These are phyloP conservation scores for Naganishia cerealis DNA, from an alignment of 1,284 basidiomycete species.

Conservation along the genomic window DNA sequence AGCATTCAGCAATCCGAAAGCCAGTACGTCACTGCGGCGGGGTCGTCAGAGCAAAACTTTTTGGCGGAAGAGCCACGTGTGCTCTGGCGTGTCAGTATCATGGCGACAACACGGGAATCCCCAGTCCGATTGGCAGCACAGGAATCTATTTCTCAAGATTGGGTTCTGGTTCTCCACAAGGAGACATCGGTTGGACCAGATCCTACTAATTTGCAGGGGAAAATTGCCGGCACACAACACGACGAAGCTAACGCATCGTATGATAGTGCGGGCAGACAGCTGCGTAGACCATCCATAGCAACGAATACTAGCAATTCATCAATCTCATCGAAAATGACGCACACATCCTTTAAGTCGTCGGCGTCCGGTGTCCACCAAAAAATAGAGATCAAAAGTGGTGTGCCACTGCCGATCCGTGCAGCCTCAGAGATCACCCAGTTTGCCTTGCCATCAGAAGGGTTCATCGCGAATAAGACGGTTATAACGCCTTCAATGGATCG, in stretches of 20 bases:
- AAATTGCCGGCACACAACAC: not conserved
- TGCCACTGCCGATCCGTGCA: not conserved
- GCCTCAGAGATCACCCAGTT: not conserved
- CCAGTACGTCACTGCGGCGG: too few species aligned
- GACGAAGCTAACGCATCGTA: not conserved
- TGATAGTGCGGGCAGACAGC: not conserved
- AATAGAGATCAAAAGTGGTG: slow-evolving; percentile 9
- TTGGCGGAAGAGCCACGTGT: not conserved
- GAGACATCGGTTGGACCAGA: not conserved
- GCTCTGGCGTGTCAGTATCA: slow-evolving; percentile 12
- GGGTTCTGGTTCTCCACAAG: slow-evolving; percentile 1
- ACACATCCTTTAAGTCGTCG: not conserved
- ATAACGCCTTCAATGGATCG: not conserved
- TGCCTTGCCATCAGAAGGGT: slow-evolving; percentile 4
- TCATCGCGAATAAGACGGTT: not conserved
- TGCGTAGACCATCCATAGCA: not conserved
- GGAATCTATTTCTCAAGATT: not conserved
- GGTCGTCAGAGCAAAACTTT: too few species aligned
- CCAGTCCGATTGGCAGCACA: not conserved
- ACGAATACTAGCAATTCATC: slow-evolving; percentile 7
- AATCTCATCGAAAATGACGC: not conserved
- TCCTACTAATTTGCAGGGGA: not conserved
- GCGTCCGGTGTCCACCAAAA: not conserved
- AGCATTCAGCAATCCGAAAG: too few species aligned
- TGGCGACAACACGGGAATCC: not conserved